Base-by-base conservation (phyloP, 2,329 filamentous ascomycete species). In the Amphichorda felina region DNA sequence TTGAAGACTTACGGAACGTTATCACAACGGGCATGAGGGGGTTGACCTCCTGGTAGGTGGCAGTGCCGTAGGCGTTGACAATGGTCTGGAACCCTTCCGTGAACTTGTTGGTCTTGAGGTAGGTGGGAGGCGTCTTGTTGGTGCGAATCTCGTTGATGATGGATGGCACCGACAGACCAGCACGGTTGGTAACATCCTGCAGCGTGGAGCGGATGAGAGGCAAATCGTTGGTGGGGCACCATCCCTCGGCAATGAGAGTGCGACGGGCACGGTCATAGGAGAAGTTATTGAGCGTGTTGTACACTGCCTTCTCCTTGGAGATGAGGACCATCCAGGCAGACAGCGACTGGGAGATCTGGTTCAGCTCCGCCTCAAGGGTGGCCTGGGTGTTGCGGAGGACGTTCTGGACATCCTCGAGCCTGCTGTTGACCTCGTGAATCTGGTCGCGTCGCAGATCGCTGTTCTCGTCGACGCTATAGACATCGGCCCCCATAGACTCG, bases 11-110 rank as follows among this genome's bases (percentile, higher is more conserved):
- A 24, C 21, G 91, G 61, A 98, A 98, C 5, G 91, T 98, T 43
- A 98, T 80, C 46, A 96, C 87, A 35, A 94, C 91, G 26, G 89
- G 89, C 16, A 98, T 72, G 42, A 87, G 89, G 38, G 91, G 91
- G 62, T 98, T 98, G 57, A 95, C 83, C 63, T 98, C 91, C 47
- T 83, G 83, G 61, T 98, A 98, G 45, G 94, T 96, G 41, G 91
- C 84, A 29, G 91, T 95, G 53, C 91, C 93, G 53, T 98, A 98
- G 19, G 93, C 91, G 50, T 98, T 89, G 57, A 98, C 93, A 56
- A 98, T 98, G 39, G 89, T 96, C 61, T 98, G 91, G 68, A 98
- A 98, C 17, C 82, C 91, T 51, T 95, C 81, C 3, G 93, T 98
- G 55, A 96, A 96, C 60, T 89, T 94, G 70, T 98, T 98, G 22